phyloP scores from a whole-genome alignment of 1,139 yeast genomes.

The Taphrina pruni region DNA sequence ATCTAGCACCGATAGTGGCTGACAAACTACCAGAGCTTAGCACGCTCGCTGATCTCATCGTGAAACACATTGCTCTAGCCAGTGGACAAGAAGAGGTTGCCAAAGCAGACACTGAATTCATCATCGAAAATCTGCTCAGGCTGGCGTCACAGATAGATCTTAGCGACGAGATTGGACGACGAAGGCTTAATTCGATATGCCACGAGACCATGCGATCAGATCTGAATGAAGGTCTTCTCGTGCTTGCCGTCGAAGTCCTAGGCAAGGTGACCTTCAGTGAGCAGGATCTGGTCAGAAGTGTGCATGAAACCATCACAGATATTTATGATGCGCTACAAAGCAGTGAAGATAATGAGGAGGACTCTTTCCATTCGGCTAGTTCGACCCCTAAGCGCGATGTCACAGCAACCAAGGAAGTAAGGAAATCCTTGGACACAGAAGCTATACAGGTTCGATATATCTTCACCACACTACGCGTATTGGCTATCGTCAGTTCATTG shows the following conservation, averaged over 20 bases:
- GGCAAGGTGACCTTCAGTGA: slow-evolving; percentile 76
- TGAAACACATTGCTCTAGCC: slow-evolving; percentile 58
- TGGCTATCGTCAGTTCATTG: slow-evolving; percentile 72
- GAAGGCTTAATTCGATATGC: slow-evolving; percentile 75
- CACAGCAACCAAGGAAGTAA: not conserved
- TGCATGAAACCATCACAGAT: slow-evolving; percentile 86
- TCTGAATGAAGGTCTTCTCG: slow-evolving; percentile 60
- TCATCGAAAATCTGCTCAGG: slow-evolving; percentile 72
- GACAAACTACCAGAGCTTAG: slow-evolving; percentile 80
- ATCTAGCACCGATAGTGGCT: slow-evolving; percentile 65
- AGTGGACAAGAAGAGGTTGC: slow-evolving; percentile 53
- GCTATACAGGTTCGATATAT: slow-evolving; percentile 52
- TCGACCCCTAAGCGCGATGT: slow-evolving; percentile 51
- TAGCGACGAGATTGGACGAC: slow-evolving; percentile 89
- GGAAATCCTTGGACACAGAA: slow-evolving; percentile 54
- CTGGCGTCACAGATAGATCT: slow-evolving; percentile 78
- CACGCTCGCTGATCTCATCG: slow-evolving; percentile 65
- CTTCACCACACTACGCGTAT: slow-evolving; percentile 63
- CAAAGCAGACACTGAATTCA: slow-evolving; percentile 69
- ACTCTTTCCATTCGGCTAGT: slow-evolving; percentile 64
- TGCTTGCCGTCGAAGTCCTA: slow-evolving; percentile 67
- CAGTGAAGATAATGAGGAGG: slow-evolving; percentile 49
- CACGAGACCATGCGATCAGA: slow-evolving; percentile 55
- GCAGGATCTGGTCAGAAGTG: slow-evolving; percentile 80
- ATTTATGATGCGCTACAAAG: slow-evolving; percentile 67